Conservation (phyloP, 331 rosid species). For the Acacia concinna region DNA sequence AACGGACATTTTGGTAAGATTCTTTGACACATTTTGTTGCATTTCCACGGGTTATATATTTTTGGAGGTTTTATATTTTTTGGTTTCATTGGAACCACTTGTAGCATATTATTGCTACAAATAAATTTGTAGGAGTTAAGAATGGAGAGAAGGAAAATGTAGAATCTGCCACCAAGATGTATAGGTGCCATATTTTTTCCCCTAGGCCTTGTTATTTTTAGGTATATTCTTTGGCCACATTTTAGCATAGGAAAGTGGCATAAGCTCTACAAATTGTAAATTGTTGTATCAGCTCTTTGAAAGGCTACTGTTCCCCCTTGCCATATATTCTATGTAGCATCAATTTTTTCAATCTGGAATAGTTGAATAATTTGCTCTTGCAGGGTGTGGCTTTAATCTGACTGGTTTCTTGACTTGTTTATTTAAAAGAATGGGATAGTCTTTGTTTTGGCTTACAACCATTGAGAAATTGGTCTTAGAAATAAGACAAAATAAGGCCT, state of each 20-base stretch:
- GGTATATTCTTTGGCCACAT: constrained; percentile 14
- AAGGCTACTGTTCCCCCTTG: background rate
- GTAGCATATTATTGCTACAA: constrained; percentile 12
- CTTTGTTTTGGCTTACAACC: background rate
- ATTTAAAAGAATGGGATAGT: background rate
- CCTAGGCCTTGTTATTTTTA: constrained; percentile 23
- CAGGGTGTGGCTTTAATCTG: background rate
- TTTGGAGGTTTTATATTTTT: background rate
- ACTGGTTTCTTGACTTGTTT: background rate
- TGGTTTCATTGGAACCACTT: constrained; percentile 26
- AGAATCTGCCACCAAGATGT: constrained; percentile 31
- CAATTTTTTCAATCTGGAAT: background rate
- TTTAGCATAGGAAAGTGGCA: background rate
- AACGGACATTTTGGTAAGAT: background rate
- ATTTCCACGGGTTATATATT: background rate
- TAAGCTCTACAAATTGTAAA: constrained; percentile 27
- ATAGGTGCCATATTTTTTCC: constrained; percentile 31
- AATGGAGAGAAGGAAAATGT: constrained; percentile 33
- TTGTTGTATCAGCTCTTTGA: constrained; percentile 24
- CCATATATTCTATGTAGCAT: background rate
- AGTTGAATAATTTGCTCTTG: background rate
- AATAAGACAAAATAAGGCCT: background rate
- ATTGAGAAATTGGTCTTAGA: background rate
- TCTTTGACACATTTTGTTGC: background rate
- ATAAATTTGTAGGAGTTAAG: constrained; percentile 27